A percentile compares a stretch with the other conserved stretches of the same genome.
These are phyloP conservation scores for Penicillium odoratum DNA, from an alignment of 495 filamentous ascomycete species.

Conservation along the genomic window DNA sequence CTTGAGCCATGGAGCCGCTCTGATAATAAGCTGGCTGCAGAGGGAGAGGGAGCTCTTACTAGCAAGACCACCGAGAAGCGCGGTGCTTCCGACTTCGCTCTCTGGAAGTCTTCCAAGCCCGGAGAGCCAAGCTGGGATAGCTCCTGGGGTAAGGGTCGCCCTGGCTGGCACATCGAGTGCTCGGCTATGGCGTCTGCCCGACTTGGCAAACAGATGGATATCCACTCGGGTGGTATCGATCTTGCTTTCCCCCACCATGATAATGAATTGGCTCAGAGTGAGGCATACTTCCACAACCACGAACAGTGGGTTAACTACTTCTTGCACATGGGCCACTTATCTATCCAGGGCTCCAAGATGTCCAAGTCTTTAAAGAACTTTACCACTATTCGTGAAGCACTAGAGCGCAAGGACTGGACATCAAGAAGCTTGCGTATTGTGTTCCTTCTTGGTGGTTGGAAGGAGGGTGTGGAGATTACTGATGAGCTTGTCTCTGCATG, in stretches of 20 bases:
- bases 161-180: slow-evolving; percentile 99
- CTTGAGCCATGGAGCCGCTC: slow-evolving; percentile 85
- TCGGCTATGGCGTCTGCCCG: slow-evolving; percentile 91
- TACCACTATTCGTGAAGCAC: slow-evolving; percentile 85
- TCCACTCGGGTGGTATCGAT: slow-evolving; percentile 93
- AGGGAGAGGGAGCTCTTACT: slow-evolving; percentile 84
- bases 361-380: slow-evolving; percentile 96
- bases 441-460: slow-evolving; percentile 87
- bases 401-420: slow-evolving; percentile 74
- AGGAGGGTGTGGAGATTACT: slow-evolving; percentile 88
- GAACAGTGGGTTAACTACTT: slow-evolving; percentile 96
- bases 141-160: slow-evolving; percentile 82
- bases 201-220: slow-evolving; percentile 80
- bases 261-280: slow-evolving; percentile 92
- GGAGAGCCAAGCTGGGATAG: slow-evolving; percentile 91
- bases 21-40: slow-evolving; percentile 77
- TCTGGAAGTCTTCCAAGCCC: slow-evolving; percentile 91
- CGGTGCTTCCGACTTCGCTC: slow-evolving; percentile 78
- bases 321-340: slow-evolving; percentile 91
- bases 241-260: slow-evolving; percentile 95
- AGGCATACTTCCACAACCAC: slow-evolving; percentile 67
- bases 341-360: slow-evolving; percentile 92
- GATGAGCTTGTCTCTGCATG: slow-evolving; percentile 73
- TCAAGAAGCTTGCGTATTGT: slow-evolving; percentile 79
- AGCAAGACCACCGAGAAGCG: slow-evolving; percentile 69